phyloP scores from a whole-genome alignment of 164 flowering plant species.

The Sextonia rubra region DNA sequence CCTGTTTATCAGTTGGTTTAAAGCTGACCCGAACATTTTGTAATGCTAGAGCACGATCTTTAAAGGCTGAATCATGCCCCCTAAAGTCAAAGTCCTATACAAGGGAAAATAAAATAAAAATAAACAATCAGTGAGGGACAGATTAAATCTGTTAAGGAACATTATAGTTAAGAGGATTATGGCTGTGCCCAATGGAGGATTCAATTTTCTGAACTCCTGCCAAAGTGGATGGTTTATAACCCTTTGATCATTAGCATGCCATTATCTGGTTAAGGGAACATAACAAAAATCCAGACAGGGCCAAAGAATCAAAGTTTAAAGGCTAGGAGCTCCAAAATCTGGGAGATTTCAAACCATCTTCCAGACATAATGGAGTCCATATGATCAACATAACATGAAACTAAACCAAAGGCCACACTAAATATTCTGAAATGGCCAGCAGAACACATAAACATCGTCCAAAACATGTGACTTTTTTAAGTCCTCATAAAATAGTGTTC shows the following conservation, averaged over 20 bases:
- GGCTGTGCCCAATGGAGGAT: not conserved
- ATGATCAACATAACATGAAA: too few relatives aligned
- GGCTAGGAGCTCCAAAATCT: not conserved
- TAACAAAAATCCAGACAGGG: too few relatives aligned
- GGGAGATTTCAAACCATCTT: not conserved
- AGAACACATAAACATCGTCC: not conserved
- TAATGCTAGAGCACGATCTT: conserved; percentile 61
- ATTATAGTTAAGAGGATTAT: not conserved
- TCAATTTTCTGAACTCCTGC: not conserved
- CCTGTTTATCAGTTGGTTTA: conserved; percentile 68
- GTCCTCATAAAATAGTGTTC: not conserved
- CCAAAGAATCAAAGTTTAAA: too few relatives aligned
- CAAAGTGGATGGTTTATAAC: not conserved
- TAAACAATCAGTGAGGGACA: not conserved
- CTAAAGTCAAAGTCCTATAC: conserved; percentile 68
- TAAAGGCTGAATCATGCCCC: conserved; percentile 91
- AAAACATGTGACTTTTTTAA: not conserved
- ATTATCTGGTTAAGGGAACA: not conserved
- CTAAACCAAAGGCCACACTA: not conserved
- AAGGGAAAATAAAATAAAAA: conserved; percentile 3
- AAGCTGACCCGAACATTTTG: conserved; percentile 86
- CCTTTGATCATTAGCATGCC: not conserved
- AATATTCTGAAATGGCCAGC: not conserved
- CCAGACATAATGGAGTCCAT: not conserved
- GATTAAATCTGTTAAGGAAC: not conserved